Conservation (phyloP, 192 early-diverging fungal genomes). For the Coemansia sp. region DNA sequence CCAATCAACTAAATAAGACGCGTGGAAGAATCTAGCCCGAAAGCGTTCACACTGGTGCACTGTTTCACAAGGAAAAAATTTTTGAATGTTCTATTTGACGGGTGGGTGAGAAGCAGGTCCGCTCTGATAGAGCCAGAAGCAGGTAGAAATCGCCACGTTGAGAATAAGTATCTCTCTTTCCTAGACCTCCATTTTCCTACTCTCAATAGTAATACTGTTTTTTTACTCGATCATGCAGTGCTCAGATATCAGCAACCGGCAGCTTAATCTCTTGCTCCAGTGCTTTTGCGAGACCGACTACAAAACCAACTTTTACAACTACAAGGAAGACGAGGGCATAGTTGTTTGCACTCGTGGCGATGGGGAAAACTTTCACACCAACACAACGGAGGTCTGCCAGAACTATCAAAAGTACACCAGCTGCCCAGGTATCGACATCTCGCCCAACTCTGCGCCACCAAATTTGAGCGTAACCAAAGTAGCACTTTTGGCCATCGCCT, state of each 20-base stretch:
- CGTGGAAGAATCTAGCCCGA: conserved; percentile 4
- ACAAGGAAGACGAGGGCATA: conserved; percentile 18
- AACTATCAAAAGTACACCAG: conserved; percentile 44
- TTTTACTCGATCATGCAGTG: conserved; percentile 24
- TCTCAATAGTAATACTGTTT: background rate
- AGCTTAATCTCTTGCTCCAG: conserved; percentile 45
- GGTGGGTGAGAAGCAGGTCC: background rate
- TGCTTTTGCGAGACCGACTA: conserved; percentile 56
- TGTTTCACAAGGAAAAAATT: background rate
- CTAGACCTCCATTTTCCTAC: background rate
- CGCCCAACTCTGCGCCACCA: conserved; percentile 13
- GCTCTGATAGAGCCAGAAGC: background rate
- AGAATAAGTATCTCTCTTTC: background rate
- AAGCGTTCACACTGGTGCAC: background rate
- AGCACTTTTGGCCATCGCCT: conserved; percentile 37
- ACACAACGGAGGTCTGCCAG: conserved; percentile 38
- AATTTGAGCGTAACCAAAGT: conserved; percentile 36
- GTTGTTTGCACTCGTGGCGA: conserved; percentile 50
- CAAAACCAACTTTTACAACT: conserved; percentile 48
- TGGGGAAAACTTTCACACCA: conserved; percentile 23
- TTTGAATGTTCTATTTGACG: background rate
- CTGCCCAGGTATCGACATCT: conserved; percentile 43
- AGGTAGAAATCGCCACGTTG: background rate
- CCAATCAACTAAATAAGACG: background rate
- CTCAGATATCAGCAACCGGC: conserved; percentile 47